Conservation (phyloP, 371 early-diverging fungal genomes). For the Amoeboradix gromovi region DNA sequence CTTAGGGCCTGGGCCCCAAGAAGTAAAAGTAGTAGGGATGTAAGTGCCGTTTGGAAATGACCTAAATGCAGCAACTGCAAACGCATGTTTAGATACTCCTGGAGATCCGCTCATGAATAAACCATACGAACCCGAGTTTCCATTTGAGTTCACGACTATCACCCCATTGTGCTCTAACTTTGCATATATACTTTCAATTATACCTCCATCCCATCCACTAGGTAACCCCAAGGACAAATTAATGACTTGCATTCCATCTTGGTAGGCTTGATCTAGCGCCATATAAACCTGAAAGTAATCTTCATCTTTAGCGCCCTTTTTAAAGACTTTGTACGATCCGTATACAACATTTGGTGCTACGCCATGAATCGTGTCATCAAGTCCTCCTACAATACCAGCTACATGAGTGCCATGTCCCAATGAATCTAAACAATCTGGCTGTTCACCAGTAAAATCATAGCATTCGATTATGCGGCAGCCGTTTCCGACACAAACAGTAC, state of each 20-base stretch:
- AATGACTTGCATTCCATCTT: background rate
- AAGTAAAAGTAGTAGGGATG: background rate
- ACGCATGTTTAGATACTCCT: background rate
- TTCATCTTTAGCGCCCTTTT: background rate
- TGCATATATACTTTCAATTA: background rate
- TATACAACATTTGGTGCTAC: background rate
- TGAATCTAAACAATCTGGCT: background rate
- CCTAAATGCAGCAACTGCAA: background rate
- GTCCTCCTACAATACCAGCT: background rate
- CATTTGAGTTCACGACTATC: background rate
- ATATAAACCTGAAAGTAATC: background rate
- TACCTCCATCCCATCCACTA: background rate
- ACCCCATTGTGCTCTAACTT: background rate
- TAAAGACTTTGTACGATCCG: background rate
- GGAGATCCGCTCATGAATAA: background rate
- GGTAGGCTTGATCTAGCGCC: background rate
- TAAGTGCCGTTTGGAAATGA: background rate
- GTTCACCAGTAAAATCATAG: background rate
- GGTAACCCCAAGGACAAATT: background rate
- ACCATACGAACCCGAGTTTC: background rate
- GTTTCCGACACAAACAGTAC: background rate
- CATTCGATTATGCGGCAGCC: background rate
- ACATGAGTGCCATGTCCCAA: background rate
- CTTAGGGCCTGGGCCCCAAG: background rate
- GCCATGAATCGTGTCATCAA: background rate